Conservation (phyloP, 2,329 filamentous ascomycete species). For the Epichloe sylvatica region DNA sequence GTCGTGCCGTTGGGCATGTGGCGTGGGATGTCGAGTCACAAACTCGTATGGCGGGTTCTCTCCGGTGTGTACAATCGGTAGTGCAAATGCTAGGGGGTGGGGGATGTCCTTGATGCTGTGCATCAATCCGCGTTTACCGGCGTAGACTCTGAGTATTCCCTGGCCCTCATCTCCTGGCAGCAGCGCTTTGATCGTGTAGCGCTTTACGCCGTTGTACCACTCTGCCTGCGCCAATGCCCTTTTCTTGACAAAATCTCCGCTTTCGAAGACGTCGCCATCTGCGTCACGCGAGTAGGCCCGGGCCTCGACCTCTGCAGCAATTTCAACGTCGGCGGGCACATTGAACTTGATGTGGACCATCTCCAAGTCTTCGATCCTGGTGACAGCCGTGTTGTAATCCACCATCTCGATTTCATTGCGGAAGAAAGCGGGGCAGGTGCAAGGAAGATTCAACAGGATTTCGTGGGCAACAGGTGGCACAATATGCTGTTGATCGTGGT, state of each 20-base stretch:
- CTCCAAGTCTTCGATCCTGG: conserved; percentile 80
- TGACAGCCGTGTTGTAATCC: conserved; percentile 80
- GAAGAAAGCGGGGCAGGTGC: conserved; percentile 79
- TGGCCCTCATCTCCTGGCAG: conserved; percentile 85
- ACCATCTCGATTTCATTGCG: conserved; percentile 64
- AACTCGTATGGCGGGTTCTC: conserved; percentile 94
- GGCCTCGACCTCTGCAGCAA: conserved; percentile 83
- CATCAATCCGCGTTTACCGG: conserved; percentile 89
- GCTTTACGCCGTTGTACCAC: conserved; percentile 76
- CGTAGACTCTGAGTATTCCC: conserved; percentile 79
- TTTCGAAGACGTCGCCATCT: conserved; percentile 90
- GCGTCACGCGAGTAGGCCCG: conserved; percentile 64
- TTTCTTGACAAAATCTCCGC: conserved; percentile 73
- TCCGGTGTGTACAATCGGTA: conserved; percentile 83
- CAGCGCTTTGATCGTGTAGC: conserved; percentile 85
- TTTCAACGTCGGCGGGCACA: conserved; percentile 80
- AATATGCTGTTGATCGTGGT: conserved; percentile 81
- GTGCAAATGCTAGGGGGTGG: conserved; percentile 72
- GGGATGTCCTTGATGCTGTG: conserved; percentile 95
- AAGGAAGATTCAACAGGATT: conserved; percentile 71
- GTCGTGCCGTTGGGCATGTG: conserved; percentile 93
- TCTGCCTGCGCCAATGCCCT: conserved; percentile 80
- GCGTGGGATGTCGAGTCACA: conserved; percentile 81
- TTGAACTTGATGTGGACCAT: conserved; percentile 81
- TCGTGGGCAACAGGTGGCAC: conserved; percentile 79